These are phyloP conservation scores for Rutstroemia sp. DNA, from an alignment of 2,329 filamentous ascomycete genomes.

Conservation along the genomic window DNA sequence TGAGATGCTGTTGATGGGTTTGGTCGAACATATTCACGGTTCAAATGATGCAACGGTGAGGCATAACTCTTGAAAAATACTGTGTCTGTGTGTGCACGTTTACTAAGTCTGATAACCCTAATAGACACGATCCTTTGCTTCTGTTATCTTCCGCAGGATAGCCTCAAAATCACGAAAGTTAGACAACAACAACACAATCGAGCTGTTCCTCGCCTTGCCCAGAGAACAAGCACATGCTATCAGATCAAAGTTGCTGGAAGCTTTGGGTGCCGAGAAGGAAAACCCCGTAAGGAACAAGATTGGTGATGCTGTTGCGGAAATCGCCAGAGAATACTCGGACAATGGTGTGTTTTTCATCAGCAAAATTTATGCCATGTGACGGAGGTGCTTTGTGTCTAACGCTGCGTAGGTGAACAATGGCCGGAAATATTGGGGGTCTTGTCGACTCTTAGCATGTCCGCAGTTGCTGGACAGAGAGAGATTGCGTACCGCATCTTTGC, in stretches of 20 bases:
- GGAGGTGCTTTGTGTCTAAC: conserved; percentile 9
- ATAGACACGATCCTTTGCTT: conserved; percentile 85
- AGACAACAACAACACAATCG: conserved; percentile 61
- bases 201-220: conserved; percentile 77
- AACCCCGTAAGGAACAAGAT: conserved; percentile 84
- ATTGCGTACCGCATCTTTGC: conserved; percentile 93
- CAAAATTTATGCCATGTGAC: not conserved
- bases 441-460: conserved; percentile 84
- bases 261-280: conserved; percentile 64
- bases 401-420: conserved; percentile 67
- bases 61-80: not conserved
- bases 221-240: conserved; percentile 70
- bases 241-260: conserved; percentile 74
- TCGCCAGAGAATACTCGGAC: conserved; percentile 91
- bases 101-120: not conserved
- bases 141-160: conserved; percentile 91
- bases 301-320: conserved; percentile 92
- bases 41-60: conserved; percentile 42
- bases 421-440: conserved; percentile 78
- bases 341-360: conserved; percentile 54
- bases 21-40: conserved; percentile 83
- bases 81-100: not conserved
- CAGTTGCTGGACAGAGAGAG: conserved; percentile 77
- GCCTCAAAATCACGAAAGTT: conserved; percentile 81
- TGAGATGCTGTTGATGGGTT: conserved; percentile 84